Percentiles rank a stretch among this genome's conserved stretches.
Evolutionary conservation across 108 stramenopile genomes (phyloP).

Genomic region (Nitzschia sp.): DNA sequence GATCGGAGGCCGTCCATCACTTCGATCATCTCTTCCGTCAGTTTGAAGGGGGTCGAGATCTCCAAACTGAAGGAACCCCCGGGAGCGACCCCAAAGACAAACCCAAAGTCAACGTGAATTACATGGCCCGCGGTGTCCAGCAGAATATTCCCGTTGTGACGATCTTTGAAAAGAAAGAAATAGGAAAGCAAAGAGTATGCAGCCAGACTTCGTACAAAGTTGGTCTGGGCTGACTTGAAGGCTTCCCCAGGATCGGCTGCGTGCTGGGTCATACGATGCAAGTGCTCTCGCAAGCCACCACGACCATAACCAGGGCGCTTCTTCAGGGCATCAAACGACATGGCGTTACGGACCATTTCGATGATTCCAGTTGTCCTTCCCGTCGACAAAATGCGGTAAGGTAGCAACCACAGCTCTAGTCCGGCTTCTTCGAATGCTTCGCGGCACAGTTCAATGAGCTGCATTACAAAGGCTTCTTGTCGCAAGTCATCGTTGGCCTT

Average conservation of each 20-base stretch:
- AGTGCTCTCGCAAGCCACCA: constrained; percentile 77
- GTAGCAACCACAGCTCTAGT: constrained; percentile 87
- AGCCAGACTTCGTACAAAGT: constrained; percentile 91
- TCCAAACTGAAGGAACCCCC: constrained; percentile 95
- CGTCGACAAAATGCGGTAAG: constrained; percentile 94
- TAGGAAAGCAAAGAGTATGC: constrained; percentile 97
- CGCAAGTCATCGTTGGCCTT: constrained; percentile 98
- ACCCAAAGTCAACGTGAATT: constrained; percentile 99
- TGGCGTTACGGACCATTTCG: constrained; percentile 89
- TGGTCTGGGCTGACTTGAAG: constrained; percentile 71
- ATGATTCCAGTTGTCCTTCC: constrained; percentile 90
- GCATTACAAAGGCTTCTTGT: constrained; percentile 95
- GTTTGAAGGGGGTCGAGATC: constrained; percentile 94
- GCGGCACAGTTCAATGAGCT: constrained; percentile 91
- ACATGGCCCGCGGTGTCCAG: constrained; percentile 96
- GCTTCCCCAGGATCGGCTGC: constrained; percentile 81
- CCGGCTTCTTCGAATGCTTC: constrained; percentile 92
- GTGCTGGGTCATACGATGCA: constrained; percentile 80
- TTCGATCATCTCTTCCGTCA: constrained; percentile 96
- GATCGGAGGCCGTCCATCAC: constrained; percentile 92
- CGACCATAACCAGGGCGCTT: constrained; percentile 89
- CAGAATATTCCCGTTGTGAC: constrained; percentile 97
- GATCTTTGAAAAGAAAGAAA: constrained; percentile 96
- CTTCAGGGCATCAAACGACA: constrained; percentile 95
- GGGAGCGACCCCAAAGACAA: constrained; percentile 94